Conservation (phyloP, 2,329 filamentous ascomycete species). For the Hypomyces rosellus region DNA sequence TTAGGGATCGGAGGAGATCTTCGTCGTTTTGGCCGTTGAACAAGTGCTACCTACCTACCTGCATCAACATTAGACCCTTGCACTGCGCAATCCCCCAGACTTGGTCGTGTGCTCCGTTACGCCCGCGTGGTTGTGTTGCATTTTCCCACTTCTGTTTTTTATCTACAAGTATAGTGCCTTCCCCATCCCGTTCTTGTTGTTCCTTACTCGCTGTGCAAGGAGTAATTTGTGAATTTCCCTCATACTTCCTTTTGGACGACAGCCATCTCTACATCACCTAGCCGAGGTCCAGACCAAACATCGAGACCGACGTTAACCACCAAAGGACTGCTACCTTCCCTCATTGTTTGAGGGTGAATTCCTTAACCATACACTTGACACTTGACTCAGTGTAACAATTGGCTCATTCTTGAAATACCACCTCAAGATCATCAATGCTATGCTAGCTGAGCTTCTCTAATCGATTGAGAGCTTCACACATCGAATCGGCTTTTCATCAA, state of each 20-base stretch:
- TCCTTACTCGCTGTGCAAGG: not conserved
- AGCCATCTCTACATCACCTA: not conserved
- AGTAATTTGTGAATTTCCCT: not conserved
- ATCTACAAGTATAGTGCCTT: constrained; percentile 1
- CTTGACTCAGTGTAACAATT: no score
- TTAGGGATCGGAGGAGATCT: constrained; percentile 4
- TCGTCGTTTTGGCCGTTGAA: constrained; percentile 10
- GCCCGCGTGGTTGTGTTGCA: constrained; percentile 2
- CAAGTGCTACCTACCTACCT: not conserved
- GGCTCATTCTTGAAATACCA: no score
- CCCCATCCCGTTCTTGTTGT: not conserved
- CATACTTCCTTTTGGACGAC: constrained; percentile 5
- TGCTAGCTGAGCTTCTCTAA: not conserved
- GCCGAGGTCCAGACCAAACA: not conserved
- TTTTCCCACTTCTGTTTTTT: not conserved
- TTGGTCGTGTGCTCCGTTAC: constrained; percentile 10
- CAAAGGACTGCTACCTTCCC: not conserved
- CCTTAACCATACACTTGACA: no score
- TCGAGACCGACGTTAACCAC: constrained; percentile 1
- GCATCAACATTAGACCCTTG: constrained; percentile 3
- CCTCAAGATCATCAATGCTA: not conserved
- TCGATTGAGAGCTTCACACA: not conserved
- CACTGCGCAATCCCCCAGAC: constrained; percentile 5
- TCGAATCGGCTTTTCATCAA: not conserved
- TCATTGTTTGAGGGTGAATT: no score